Percentiles rank a stretch among this genome's conserved stretches.
Conservation (phyloP, 2,329 filamentous ascomycete species). For the Fusarium tupiense region DNA sequence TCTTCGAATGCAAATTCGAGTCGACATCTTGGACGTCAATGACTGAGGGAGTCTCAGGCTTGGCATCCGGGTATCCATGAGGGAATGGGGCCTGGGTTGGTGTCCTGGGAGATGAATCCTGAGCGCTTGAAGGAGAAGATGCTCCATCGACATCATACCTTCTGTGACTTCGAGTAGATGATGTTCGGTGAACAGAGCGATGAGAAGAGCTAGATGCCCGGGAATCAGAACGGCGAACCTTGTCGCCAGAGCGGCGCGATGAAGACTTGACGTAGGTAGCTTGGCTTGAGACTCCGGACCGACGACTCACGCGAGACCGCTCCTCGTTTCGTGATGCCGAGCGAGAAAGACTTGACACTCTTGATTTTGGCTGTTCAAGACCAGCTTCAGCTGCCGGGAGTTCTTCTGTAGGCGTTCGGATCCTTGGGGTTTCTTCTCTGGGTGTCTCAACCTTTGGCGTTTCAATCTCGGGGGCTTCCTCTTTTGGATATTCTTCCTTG, state of each 20-base stretch:
- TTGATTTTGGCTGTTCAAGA: constrained; percentile 53
- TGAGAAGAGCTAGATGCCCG: constrained; percentile 49
- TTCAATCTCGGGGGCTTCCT: constrained; percentile 43
- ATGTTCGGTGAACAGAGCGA: constrained; percentile 50
- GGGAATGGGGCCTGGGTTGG: constrained; percentile 66
- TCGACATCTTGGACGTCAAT: constrained; percentile 51
- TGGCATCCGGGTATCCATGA: constrained; percentile 53
- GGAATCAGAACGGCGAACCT: constrained; percentile 48
- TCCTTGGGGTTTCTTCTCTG: constrained; percentile 10
- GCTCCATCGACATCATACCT: constrained; percentile 54
- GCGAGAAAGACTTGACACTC: constrained; percentile 55
- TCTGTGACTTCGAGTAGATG: constrained; percentile 49
- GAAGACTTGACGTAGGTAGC: constrained; percentile 61
- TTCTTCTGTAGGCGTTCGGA: constrained; percentile 34
- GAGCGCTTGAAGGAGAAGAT: constrained; percentile 58
- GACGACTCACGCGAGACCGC: constrained; percentile 61
- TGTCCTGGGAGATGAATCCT: constrained; percentile 69
- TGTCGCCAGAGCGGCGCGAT: constrained; percentile 48
- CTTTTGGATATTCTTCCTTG: constrained; percentile 42
- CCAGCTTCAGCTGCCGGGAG: constrained; percentile 43
- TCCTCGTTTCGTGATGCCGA: constrained; percentile 59
- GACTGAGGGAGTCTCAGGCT: constrained; percentile 49
- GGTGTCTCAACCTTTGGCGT: constrained; percentile 19
- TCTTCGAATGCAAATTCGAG: constrained; percentile 48
- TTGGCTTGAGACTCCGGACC: constrained; percentile 68